Evolutionary conservation across 2,329 filamentous ascomycete genomes (phyloP).

Genomic region (Coleophoma cylindrospora): DNA sequence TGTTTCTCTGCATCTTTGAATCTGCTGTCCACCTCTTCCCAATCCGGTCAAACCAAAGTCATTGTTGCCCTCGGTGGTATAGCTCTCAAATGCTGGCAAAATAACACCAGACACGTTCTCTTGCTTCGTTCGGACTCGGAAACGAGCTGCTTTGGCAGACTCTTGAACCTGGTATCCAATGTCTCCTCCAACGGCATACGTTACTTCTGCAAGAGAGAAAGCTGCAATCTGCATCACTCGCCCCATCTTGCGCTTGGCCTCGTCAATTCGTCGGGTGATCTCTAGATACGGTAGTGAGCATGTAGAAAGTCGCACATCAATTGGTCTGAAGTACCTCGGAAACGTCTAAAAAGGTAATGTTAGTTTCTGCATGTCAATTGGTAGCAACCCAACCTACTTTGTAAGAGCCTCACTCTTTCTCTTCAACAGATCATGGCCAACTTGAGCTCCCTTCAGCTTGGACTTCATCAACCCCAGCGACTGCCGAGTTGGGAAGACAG

Average conservation of each 20-base stretch:
- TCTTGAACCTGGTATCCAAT: constrained; percentile 98
- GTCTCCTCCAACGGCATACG: constrained; percentile 91
- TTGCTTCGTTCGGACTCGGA: constrained; percentile 90
- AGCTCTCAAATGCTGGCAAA: constrained; percentile 89
- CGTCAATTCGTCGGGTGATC: constrained; percentile 94
- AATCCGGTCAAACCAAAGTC: constrained; percentile 95
- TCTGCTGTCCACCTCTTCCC: constrained; percentile 95
- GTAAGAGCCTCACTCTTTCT: constrained; percentile 97
- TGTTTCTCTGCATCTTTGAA: constrained; percentile 90
- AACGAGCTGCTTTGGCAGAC: constrained; percentile 86
- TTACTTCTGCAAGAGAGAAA: constrained; percentile 95
- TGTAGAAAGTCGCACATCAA: too few species aligned
- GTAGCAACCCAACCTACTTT: constrained; percentile 57
- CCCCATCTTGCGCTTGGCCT: constrained; percentile 99
- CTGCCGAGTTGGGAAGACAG: constrained; percentile 97
- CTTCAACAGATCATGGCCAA: constrained; percentile 91
- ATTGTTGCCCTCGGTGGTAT: constrained; percentile 80
- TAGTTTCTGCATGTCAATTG: constrained; percentile 13
- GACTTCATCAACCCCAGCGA: constrained; percentile 95
- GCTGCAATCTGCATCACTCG: constrained; percentile 98
- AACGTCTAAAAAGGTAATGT: constrained; percentile 55
- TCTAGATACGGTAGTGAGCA: constrained; percentile 46
- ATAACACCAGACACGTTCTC: constrained; percentile 98
- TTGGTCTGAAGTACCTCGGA: constrained; percentile 61
- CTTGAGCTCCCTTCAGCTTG: constrained; percentile 92